These are phyloP conservation scores for Fraxinus ornus DNA, from an alignment of 305 asterid species.

Conservation along the genomic window DNA sequence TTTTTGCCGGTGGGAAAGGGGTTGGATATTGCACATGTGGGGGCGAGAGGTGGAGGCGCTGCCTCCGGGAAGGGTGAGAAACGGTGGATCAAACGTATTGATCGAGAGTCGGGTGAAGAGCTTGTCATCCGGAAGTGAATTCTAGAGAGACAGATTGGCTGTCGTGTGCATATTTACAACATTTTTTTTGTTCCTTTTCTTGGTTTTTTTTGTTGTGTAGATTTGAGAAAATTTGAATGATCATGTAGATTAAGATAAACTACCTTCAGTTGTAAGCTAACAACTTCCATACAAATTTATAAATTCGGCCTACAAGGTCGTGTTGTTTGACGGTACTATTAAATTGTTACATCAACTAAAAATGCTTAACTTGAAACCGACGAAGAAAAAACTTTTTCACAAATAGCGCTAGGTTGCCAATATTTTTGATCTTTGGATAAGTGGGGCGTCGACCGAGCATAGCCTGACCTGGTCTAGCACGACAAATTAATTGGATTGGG, in stretches of 20 bases:
- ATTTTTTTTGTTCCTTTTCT: slow-evolving; percentile 1
- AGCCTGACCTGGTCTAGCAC: neutral
- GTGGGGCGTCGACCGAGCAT: neutral
- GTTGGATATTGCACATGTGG: slow-evolving; percentile 70
- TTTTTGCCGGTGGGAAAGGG: slow-evolving; percentile 89
- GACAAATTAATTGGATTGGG: no score
- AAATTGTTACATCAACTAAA: neutral
- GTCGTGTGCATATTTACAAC: neutral
- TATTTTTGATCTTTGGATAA: neutral
- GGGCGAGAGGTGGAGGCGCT: slow-evolving; percentile 44
- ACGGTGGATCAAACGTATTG: slow-evolving; percentile 63
- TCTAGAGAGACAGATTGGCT: neutral
- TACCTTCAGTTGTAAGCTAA: neutral
- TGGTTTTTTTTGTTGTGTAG: neutral
- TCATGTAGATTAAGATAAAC: neutral
- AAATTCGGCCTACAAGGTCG: neutral
- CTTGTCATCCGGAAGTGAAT: slow-evolving; percentile 49
- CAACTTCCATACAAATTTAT: neutral
- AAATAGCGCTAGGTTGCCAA: neutral
- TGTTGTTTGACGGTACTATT: neutral
- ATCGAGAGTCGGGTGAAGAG: slow-evolving; percentile 66
- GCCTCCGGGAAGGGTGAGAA: slow-evolving; percentile 29
- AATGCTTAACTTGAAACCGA: neutral
- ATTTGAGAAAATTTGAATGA: neutral
- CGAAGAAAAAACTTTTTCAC: neutral